Conservation (phyloP, 2,329 filamentous ascomycete species). For the Aspergillus bombycis region DNA sequence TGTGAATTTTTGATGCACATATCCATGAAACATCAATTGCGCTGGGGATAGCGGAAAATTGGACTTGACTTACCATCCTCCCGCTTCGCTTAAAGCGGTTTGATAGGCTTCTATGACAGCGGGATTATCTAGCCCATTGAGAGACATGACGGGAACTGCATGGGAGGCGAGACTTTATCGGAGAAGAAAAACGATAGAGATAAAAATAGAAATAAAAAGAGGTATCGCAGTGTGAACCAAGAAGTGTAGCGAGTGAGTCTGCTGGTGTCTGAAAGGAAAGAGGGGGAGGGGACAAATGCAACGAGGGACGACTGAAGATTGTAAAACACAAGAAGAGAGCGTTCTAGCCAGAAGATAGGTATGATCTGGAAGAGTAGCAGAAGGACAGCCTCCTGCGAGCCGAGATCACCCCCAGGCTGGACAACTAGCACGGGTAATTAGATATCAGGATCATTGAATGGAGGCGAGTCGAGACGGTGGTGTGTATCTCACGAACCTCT, state of each 20-base stretch:
- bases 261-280: conserved; percentile 10
- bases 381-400: conserved; percentile 7
- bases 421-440: conserved; percentile 8
- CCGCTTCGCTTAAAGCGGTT: conserved; percentile 75
- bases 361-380: conserved; percentile 5
- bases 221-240: neutral
- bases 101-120: conserved; percentile 85
- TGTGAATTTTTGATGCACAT: neutral
- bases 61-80: conserved; percentile 79
- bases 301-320: conserved; percentile 9
- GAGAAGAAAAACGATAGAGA: neutral
- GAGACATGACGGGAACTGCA: conserved; percentile 70
- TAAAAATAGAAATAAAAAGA: conserved; percentile 4
- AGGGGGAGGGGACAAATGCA: conserved; percentile 14
- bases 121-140: conserved; percentile 88
- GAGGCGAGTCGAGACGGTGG: conserved; percentile 5
- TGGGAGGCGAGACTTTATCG: conserved; percentile 26
- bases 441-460: conserved; percentile 8
- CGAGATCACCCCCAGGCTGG: conserved; percentile 15
- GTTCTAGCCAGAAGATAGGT: conserved; percentile 2
- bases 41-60: neutral
- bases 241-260: neutral
- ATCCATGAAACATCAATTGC: conserved; percentile 10
- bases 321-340: conserved; percentile 1
- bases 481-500: conserved; percentile 20